phyloP scores from a whole-genome alignment of 2,329 filamentous ascomycete species.

The Conoideocrella luteorostrata region DNA sequence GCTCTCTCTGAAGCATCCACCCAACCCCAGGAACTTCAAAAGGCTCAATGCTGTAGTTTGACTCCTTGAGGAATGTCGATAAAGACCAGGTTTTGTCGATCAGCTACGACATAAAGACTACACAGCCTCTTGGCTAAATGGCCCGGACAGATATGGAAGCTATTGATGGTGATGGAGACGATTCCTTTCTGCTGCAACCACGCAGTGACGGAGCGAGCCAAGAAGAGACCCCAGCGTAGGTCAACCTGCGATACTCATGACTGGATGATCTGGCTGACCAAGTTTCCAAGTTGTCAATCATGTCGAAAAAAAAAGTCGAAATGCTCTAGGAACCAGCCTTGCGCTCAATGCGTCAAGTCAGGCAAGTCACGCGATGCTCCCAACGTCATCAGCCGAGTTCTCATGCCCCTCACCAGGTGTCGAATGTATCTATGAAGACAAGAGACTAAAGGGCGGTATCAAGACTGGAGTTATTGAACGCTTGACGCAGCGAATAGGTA shows the following conservation, averaged over 20 bases:
- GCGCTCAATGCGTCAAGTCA: conserved; percentile 30
- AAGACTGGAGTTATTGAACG: conserved; percentile 28
- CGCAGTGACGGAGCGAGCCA: not conserved
- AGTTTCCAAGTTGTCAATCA: conserved; percentile 25
- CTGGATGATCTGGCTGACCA: not conserved
- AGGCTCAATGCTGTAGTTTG: too few species aligned
- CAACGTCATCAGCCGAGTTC: conserved; percentile 3
- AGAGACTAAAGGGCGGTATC: conserved; percentile 25
- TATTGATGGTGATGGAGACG: not conserved
- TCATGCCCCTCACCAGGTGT: conserved; percentile 9
- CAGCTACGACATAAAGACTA: too few species aligned
- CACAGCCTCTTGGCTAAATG: too few species aligned
- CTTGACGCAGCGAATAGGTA: conserved; percentile 23
- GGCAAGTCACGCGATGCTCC: conserved; percentile 15
- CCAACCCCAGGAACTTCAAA: too few species aligned
- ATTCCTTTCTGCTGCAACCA: not conserved
- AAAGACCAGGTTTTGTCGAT: not conserved
- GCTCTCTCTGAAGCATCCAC: too few species aligned
- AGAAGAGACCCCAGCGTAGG: conserved; percentile 1
- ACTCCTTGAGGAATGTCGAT: too few species aligned
- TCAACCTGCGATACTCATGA: not conserved
- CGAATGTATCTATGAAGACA: conserved; percentile 29
- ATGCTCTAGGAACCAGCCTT: conserved; percentile 36
- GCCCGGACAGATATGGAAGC: not conserved
- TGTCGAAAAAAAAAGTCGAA: conserved; percentile 40